These are phyloP conservation scores for Podosphaera xanthii DNA, from an alignment of 2,329 filamentous ascomycete genomes.

Conservation along the genomic window DNA sequence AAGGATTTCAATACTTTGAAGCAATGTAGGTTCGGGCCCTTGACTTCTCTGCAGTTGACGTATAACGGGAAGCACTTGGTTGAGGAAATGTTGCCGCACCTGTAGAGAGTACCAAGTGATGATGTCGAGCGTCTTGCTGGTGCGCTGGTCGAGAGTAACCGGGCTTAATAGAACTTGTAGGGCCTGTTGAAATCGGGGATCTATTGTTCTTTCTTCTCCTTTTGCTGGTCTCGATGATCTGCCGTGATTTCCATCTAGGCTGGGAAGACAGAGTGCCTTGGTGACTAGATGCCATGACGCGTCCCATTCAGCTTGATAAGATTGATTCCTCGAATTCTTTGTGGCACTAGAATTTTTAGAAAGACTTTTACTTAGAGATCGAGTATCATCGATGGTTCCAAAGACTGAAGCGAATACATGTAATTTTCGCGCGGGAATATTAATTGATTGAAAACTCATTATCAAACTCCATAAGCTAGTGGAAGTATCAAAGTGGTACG, in stretches of 20 bases:
- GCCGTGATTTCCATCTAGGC: constrained; percentile 25
- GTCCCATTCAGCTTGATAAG: constrained; percentile 31
- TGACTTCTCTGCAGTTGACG: constrained; percentile 17
- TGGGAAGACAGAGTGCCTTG: constrained; percentile 30
- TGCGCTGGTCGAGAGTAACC: constrained; percentile 22
- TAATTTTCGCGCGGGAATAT: too few relatives aligned
- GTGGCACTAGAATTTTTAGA: too few relatives aligned
- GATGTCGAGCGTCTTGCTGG: constrained; percentile 30
- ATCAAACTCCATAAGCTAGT: too few relatives aligned
- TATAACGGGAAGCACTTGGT: constrained; percentile 33
- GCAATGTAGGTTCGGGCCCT: constrained; percentile 22
- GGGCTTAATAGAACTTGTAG: constrained; percentile 31
- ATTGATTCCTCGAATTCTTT: too few relatives aligned
- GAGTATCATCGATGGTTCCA: too few relatives aligned
- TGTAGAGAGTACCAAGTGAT: constrained; percentile 37
- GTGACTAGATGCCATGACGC: constrained; percentile 40
- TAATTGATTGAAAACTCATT: too few relatives aligned
- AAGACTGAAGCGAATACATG: too few relatives aligned
- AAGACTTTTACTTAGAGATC: too few relatives aligned
- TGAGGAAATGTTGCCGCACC: constrained; percentile 35
- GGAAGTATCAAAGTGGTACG: too few relatives aligned
- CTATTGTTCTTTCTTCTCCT: constrained; percentile 13
- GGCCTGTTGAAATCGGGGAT: constrained; percentile 24
- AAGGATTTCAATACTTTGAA: constrained; percentile 31
- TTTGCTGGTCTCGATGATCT: constrained; percentile 5